Evolutionary conservation across 169 alveolate species (phyloP).

Genomic region (Eimeria maxima): DNA sequence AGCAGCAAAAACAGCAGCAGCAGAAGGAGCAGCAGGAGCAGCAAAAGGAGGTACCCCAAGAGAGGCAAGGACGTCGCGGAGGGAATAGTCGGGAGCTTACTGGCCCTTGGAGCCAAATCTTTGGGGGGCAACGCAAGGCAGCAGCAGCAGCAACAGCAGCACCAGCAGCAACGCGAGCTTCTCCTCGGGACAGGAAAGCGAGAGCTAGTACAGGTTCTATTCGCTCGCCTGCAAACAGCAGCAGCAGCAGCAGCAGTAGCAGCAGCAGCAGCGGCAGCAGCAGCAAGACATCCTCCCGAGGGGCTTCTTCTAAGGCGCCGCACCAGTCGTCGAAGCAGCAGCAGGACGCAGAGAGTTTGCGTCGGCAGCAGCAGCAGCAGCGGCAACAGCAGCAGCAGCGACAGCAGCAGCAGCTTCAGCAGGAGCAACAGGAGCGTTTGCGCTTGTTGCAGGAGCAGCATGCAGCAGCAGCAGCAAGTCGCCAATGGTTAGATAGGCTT

Average conservation of each 20-base stretch:
- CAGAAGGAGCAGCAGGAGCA: neutral
- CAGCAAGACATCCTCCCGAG: neutral
- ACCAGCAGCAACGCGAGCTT: conserved; percentile 10
- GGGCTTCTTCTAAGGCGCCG: neutral
- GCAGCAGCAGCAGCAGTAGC: too few species aligned
- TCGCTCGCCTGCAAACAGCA: neutral
- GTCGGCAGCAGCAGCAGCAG: too few species aligned
- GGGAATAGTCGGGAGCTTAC: too few species aligned
- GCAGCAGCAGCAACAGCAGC: neutral
- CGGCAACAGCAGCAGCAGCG: too few species aligned
- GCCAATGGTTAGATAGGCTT: neutral
- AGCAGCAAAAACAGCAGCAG: neutral
- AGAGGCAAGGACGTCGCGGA: too few species aligned
- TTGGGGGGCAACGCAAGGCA: neutral
- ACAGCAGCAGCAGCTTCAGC: neutral
- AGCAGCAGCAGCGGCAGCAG: too few species aligned
- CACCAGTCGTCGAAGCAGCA: neutral
- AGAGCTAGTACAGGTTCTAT: neutral
- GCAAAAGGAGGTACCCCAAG: too few species aligned
- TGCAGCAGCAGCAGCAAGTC: neutral
- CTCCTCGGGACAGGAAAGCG: conserved; percentile 23
- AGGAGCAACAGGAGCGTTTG: too few species aligned
- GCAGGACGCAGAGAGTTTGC: neutral
- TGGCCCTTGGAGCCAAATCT: conserved; percentile 32
- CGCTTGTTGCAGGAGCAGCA: too few species aligned